phyloP scores from a whole-genome alignment of 2,329 filamentous ascomycete genomes.

The Apiospora saccharicola region DNA sequence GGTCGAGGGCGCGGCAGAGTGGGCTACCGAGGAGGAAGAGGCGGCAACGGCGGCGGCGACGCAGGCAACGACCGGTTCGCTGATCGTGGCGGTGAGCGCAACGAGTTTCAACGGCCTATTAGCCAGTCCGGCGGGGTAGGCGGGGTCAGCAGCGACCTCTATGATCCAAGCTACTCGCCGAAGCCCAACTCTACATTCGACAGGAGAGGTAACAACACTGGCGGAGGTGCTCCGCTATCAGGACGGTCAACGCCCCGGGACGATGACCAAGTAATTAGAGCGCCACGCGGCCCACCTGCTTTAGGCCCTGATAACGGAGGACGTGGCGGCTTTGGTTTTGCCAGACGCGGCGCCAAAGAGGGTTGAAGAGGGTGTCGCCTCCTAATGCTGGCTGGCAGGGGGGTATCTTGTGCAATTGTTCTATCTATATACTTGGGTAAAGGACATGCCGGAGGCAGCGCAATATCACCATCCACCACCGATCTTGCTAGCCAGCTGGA shows the following conservation, averaged over 20 bases:
- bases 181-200: slow-evolving; percentile 64
- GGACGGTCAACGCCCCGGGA: slow-evolving; percentile 60
- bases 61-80: slow-evolving; percentile 41
- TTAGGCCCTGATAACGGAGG: slow-evolving; percentile 70
- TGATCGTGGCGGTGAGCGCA: slow-evolving; percentile 40
- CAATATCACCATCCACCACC: slow-evolving; percentile 83
- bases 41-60: slow-evolving; percentile 57
- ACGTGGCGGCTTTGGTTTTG: slow-evolving; percentile 80
- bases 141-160: slow-evolving; percentile 64
- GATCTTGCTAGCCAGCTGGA: slow-evolving; percentile 87
- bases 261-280: slow-evolving; percentile 72
- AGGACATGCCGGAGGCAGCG: background rate
- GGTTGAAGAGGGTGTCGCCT: slow-evolving; percentile 45
- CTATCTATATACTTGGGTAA: slow-evolving; percentile 21
- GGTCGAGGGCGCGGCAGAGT: slow-evolving; percentile 57
- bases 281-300: slow-evolving; percentile 69
- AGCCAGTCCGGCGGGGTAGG: slow-evolving; percentile 40
- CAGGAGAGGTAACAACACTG: slow-evolving; percentile 50
- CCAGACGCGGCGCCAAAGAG: slow-evolving; percentile 65
- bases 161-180: slow-evolving; percentile 75
- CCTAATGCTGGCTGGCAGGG: slow-evolving; percentile 21
- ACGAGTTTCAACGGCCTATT: slow-evolving; percentile 38
- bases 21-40: slow-evolving; percentile 50
- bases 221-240: slow-evolving; percentile 41
- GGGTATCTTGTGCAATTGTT: slow-evolving; percentile 20